Evolutionary conservation across 805 yeast genomes (phyloP).

Genomic region (Candida easanensis): DNA sequence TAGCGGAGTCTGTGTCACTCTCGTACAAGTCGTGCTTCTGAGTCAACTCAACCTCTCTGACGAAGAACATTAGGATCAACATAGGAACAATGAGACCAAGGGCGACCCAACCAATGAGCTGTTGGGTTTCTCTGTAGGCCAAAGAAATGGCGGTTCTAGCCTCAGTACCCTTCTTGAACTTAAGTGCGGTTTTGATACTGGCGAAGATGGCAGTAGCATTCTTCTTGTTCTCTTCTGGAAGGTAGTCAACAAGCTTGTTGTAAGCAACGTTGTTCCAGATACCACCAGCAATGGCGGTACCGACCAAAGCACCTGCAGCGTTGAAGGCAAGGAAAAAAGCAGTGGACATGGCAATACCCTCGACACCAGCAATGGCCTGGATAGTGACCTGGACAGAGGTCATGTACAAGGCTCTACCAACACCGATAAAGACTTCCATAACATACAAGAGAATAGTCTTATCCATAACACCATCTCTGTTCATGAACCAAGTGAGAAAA

Average conservation of each 20-base stretch:
- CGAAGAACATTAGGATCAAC: slow-evolving; percentile 28
- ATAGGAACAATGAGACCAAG: slow-evolving; percentile 28
- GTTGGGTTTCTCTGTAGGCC: slow-evolving; percentile 30
- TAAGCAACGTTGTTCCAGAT: slow-evolving; percentile 27
- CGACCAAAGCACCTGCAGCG: slow-evolving; percentile 28
- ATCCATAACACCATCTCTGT: slow-evolving; percentile 20
- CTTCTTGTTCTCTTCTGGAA: slow-evolving; percentile 19
- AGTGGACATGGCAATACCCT: slow-evolving; percentile 30
- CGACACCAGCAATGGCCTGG: slow-evolving; percentile 28
- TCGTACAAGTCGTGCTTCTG: too few relatives aligned
- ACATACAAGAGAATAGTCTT: slow-evolving; percentile 14
- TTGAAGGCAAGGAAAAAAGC: slow-evolving; percentile 28
- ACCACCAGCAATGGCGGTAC: slow-evolving; percentile 28
- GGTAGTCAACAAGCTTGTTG: slow-evolving; percentile 18
- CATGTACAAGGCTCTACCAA: slow-evolving; percentile 27
- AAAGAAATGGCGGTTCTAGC: slow-evolving; percentile 27
- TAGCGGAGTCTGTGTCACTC: too few relatives aligned
- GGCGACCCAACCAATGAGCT: slow-evolving; percentile 29
- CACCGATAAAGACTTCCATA: slow-evolving; percentile 27
- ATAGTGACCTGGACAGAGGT: slow-evolving; percentile 26
- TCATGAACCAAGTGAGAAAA: slow-evolving; percentile 24
- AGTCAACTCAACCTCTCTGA: slow-evolving; percentile 17
- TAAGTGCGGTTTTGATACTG: slow-evolving; percentile 22
- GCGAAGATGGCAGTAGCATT: slow-evolving; percentile 27
- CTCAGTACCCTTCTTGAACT: slow-evolving; percentile 26